A percentile compares a stretch with the other conserved stretches of the same genome.
phyloP scores from a whole-genome alignment of 345 rosid species.

The Microthlaspi erraticum region DNA sequence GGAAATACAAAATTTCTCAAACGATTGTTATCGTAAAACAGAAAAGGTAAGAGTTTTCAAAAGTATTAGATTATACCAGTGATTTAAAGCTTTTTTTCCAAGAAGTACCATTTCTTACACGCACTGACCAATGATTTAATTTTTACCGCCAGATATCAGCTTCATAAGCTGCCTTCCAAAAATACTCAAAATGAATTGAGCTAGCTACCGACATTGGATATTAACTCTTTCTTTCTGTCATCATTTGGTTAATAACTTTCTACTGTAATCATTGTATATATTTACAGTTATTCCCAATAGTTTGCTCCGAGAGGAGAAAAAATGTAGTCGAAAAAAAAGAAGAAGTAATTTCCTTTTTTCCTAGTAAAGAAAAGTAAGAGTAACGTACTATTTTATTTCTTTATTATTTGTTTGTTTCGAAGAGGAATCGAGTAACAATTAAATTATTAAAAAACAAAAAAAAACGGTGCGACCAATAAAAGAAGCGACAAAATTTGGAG shows the following conservation, averaged over 20 bases:
- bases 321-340: not conserved
- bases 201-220: conserved; percentile 34
- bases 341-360: not conserved
- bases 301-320: not conserved
- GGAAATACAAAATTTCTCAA: too few species aligned
- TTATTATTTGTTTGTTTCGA: conserved; percentile 17
- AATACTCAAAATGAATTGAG: conserved; percentile 1
- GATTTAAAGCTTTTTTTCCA: too few species aligned
- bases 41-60: too few species aligned
- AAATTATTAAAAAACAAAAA: not conserved
- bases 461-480: conserved; percentile 32
- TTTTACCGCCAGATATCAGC: not conserved
- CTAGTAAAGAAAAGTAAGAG: not conserved
- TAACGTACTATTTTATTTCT: conserved; percentile 7
- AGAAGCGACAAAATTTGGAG: conserved; percentile 42
- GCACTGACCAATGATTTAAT: not conserved
- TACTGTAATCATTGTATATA: not conserved
- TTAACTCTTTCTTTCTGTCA: not conserved
- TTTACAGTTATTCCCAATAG: not conserved
- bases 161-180: too few species aligned
- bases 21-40: too few species aligned
- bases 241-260: conserved; percentile 1
- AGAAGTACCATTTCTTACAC: not conserved
- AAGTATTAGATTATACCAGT: too few species aligned
- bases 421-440: conserved; percentile 28